phyloP scores from a whole-genome alignment of 148 eudicot species.

The Amaranthus hypochondriacus region DNA sequence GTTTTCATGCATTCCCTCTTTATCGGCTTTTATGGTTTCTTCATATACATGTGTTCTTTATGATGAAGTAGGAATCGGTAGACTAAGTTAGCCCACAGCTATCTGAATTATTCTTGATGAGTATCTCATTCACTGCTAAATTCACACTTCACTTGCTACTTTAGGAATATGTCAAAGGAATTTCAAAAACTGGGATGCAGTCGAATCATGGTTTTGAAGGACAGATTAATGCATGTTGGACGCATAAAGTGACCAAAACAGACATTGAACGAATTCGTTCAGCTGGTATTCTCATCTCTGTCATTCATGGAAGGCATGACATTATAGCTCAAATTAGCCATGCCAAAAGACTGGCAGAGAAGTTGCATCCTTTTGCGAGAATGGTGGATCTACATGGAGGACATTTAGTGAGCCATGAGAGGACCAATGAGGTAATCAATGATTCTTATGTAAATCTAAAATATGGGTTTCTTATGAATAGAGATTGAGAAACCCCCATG shows the following conservation, averaged over 20 bases:
- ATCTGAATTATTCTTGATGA: no score
- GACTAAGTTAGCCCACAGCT: no score
- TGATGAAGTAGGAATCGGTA: no score
- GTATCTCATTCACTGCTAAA: background rate
- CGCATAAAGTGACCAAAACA: conserved; percentile 57
- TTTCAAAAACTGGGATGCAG: conserved; percentile 89
- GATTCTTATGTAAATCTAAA: background rate
- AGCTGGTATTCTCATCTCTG: conserved; percentile 69
- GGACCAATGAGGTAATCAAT: conserved; percentile 81
- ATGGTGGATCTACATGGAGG: conserved; percentile 92
- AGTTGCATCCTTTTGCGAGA: conserved; percentile 70
- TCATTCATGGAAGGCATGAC: conserved; percentile 98
- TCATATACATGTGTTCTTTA: no score
- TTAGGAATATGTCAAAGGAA: conserved; percentile 87
- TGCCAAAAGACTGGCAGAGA: conserved; percentile 75
- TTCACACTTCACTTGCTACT: conserved; percentile 9
- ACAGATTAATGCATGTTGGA: conserved; percentile 94
- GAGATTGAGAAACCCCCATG: no score
- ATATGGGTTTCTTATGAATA: background rate
- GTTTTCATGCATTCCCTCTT: no score
- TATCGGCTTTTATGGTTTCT: no score
- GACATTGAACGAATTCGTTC: conserved; percentile 62
- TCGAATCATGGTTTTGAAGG: conserved; percentile 87
- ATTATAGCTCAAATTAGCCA: conserved; percentile 80
- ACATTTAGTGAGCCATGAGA: conserved; percentile 94